These are phyloP conservation scores for Leccinellum albellum DNA, from an alignment of 768 basidiomycete species.

Conservation along the genomic window DNA sequence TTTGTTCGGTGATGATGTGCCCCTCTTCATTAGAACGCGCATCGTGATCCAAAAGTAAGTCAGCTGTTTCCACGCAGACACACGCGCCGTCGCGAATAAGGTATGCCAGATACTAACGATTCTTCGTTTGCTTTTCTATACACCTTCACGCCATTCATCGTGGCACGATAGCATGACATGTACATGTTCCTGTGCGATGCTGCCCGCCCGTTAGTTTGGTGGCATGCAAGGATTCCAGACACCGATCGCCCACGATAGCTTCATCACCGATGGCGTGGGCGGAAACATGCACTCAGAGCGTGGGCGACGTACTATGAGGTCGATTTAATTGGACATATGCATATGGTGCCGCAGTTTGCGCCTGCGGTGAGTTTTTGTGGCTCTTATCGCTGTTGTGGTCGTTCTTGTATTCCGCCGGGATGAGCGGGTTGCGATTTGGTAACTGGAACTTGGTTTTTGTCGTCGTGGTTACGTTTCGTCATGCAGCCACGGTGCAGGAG, in stretches of 20 bases:
- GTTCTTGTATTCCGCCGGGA: no score
- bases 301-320: constrained; percentile 63
- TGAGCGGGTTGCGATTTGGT: no score
- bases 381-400: neutral
- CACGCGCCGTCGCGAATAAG: neutral
- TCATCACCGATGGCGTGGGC: constrained; percentile 68
- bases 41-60: constrained; percentile 64
- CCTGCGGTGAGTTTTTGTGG: constrained; percentile 43
- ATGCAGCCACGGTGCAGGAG: no score
- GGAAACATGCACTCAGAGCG: constrained; percentile 66
- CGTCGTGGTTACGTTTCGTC: no score
- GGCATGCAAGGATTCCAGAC: constrained; percentile 66
- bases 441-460: neutral
- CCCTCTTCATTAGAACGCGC: constrained; percentile 28
- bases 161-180: no score
- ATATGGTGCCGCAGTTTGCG: constrained; percentile 72
- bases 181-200: neutral
- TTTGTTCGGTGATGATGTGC: neutral
- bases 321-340: constrained; percentile 62
- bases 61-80: neutral
- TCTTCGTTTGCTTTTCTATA: no score
- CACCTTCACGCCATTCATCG: no score
- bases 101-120: no score
- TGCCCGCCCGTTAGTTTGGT: neutral
- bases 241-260: constrained; percentile 60